phyloP scores from a whole-genome alignment of 257 asterid genomes.

The Solanum piurae region DNA sequence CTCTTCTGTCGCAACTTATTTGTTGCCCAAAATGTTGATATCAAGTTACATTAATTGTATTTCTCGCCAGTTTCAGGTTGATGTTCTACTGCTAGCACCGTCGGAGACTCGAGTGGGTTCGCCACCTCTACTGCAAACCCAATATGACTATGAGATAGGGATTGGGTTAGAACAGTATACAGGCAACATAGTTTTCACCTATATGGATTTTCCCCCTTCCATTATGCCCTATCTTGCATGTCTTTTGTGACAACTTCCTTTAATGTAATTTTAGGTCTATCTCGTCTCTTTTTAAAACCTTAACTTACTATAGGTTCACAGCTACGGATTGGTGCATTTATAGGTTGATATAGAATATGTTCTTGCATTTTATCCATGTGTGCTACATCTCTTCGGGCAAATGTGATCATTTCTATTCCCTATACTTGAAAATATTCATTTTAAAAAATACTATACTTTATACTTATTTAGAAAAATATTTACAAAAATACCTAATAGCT shows the following conservation, averaged over 20 bases:
- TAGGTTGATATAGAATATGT: neutral
- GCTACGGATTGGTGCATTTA: neutral
- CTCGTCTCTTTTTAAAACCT: neutral
- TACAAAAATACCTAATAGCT: neutral
- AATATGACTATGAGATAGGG: neutral
- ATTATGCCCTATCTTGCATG: neutral
- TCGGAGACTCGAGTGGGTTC: neutral
- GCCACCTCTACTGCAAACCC: neutral
- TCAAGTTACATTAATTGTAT: neutral
- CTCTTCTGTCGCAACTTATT: neutral
- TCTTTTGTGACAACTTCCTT: neutral
- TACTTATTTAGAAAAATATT: neutral
- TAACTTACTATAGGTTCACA: neutral
- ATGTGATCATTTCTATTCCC: neutral
- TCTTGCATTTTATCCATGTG: neutral
- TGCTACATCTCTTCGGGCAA: neutral
- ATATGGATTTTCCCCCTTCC: neutral
- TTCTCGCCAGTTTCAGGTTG: neutral
- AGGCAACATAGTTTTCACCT: neutral
- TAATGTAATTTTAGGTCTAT: neutral
- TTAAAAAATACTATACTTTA: neutral
- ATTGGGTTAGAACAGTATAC: neutral
- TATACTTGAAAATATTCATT: neutral
- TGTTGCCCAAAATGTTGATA: neutral
- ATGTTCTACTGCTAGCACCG: neutral